phyloP scores from a whole-genome alignment of 225 moss, liverwort and hornwort genomes.

The Polytrichum formosum region DNA sequence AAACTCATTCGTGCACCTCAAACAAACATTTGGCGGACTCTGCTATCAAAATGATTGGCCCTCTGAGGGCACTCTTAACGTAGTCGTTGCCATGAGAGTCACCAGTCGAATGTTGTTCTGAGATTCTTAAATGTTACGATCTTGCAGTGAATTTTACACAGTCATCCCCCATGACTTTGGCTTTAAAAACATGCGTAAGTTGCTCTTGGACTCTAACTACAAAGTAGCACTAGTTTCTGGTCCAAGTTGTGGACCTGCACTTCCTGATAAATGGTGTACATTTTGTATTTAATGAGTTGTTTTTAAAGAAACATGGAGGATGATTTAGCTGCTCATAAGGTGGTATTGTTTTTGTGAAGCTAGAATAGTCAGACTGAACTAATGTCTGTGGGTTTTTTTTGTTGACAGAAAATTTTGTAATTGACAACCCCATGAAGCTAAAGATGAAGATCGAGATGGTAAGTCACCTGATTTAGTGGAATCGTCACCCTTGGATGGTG shows the following conservation, averaged over 20 bases:
- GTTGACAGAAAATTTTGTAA: constrained; percentile 63
- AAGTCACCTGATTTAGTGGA: neutral
- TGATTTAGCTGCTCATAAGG: neutral
- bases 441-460: constrained; percentile 97
- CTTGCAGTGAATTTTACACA: constrained; percentile 91
- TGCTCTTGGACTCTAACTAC: neutral
- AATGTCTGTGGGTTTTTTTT: constrained; percentile 13
- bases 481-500: neutral
- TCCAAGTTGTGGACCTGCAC: neutral
- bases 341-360: neutral
- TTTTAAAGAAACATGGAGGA: neutral
- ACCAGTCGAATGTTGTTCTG: too few species aligned
- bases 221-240: neutral
- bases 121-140: neutral
- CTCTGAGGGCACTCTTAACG: too few species aligned
- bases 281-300: neutral
- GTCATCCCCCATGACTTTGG: constrained; percentile 94
- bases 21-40: too few species aligned
- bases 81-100: too few species aligned
- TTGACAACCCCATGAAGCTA: constrained; percentile 53
- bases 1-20: too few species aligned
- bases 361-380: neutral
- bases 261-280: neutral
- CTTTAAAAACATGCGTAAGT: constrained; percentile 75
- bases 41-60: too few species aligned